phyloP scores from a whole-genome alignment of 1,284 basidiomycete species.

The Moesziomyces antarcticus region DNA sequence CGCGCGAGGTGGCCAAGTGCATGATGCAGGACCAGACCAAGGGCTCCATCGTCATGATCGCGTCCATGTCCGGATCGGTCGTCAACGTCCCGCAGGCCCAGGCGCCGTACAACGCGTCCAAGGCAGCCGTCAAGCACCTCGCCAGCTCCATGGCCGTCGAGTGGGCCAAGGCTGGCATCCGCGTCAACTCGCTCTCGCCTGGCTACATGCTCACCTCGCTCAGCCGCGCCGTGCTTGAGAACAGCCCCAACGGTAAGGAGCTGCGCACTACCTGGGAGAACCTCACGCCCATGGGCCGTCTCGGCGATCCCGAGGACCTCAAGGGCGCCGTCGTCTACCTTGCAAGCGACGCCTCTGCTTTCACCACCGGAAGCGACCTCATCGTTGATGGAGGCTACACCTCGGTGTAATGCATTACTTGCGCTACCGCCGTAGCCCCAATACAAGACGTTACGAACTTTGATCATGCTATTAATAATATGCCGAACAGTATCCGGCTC shows the following conservation, averaged over 20 bases:
- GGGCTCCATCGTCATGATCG: slow-evolving; percentile 86
- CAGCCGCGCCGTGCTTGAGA: slow-evolving; percentile 70
- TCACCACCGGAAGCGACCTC: slow-evolving; percentile 85
- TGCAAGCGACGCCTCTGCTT: slow-evolving; percentile 83
- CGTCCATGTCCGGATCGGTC: slow-evolving; percentile 85
- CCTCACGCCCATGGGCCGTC: slow-evolving; percentile 83
- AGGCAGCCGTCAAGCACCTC: slow-evolving; percentile 84
- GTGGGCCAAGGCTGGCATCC: slow-evolving; percentile 85
- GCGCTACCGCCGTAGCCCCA: background rate
- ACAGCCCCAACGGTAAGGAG: slow-evolving; percentile 70
- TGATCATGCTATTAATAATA: too few relatives aligned
- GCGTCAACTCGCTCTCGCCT: slow-evolving; percentile 75
- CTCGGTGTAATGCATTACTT: slow-evolving; percentile 15
- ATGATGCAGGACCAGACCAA: slow-evolving; percentile 72
- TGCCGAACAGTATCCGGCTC: too few relatives aligned
- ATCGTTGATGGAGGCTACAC: slow-evolving; percentile 85
- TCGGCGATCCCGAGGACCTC: slow-evolving; percentile 69
- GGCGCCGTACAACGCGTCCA: slow-evolving; percentile 93
- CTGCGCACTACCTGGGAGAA: slow-evolving; percentile 80
- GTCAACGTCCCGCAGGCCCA: slow-evolving; percentile 81
- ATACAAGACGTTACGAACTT: background rate
- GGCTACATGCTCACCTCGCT: slow-evolving; percentile 78
- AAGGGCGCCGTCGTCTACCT: slow-evolving; percentile 82
- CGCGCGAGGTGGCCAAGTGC: slow-evolving; percentile 83
- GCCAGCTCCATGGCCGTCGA: slow-evolving; percentile 85